Base-by-base conservation (phyloP, 768 basidiomycete genomes). In the Amylocystis lapponica region DNA sequence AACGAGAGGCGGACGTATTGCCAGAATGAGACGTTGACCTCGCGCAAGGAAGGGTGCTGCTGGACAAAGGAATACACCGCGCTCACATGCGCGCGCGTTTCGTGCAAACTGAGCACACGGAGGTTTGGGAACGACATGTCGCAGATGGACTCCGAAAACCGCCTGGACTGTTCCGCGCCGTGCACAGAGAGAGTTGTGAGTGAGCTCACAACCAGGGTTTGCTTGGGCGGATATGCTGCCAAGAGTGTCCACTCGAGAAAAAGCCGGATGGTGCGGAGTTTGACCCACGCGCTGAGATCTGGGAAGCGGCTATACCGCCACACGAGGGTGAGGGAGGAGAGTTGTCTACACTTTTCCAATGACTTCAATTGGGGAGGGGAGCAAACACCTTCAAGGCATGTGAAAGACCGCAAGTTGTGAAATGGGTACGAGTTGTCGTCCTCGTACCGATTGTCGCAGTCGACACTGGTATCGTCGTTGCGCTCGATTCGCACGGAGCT, bases 11-110 rank as follows among this genome's bases (percentile, higher is more conserved):
- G n/a, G 2, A n/a, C 13, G 2, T 12, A 13, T 9, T 14, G 11
- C 4, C 27, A 12, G 23, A 44, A 47, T 6, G 21, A 11, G 12
- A 49, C 23, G 39, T 46, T 53, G 16, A 49, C 54, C 37, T 56
- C 52, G 3, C 32, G 41, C 8, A 56, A 41, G 3, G 49, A 39
- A 6, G 54, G 52, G 30, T 56, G 54, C 22, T 33, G 22, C 10
- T 53, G 48, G 16, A 53, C 45, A 42, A 53, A 56, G 9, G 48
- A 31, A 37, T 48, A 56, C 4, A 48, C 27, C 11, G 16, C 27
- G 8, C 26, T 21, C n/a, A n/a, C 7, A 14, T 17, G 17, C 20
- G 27, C 19, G 5, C n/a, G 22, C 7, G 33, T 13, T 6, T 36
- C 14, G 14, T 49, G 29, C n/a, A 55, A 34, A 12, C 34, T 37